A percentile compares a stretch with the other conserved stretches of the same genome.
Evolutionary conservation across 768 basidiomycete species (phyloP).

Genomic region (Megacollybia marginata): DNA sequence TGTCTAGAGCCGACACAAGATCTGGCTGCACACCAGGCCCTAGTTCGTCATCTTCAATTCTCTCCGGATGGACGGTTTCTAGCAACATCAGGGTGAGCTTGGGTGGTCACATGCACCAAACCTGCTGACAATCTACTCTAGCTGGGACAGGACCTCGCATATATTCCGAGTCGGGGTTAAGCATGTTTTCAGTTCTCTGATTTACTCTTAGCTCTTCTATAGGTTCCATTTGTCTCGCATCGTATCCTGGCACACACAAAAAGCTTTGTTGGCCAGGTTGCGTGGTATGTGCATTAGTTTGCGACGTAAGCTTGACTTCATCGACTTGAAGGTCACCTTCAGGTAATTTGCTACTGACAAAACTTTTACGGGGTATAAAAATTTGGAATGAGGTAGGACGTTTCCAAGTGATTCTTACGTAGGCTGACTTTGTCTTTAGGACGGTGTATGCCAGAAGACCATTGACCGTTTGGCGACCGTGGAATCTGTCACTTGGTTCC

Average conservation of each 20-base stretch:
- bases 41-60: conserved; percentile 70
- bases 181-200: conserved; percentile 2
- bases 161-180: conserved; percentile 58
- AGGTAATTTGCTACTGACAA: conserved; percentile 56
- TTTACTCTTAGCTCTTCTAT: not conserved
- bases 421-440: conserved; percentile 25
- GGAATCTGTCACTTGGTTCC: conserved; percentile 64
- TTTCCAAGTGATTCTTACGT: conserved; percentile 4
- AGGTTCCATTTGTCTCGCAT: conserved; percentile 56
- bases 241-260: conserved; percentile 59
- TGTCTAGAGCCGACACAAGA: conserved; percentile 51
- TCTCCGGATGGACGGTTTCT: conserved; percentile 69
- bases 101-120: too few relatives aligned
- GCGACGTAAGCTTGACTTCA: conserved; percentile 1
- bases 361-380: conserved; percentile 57
- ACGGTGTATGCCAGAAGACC: conserved; percentile 60
- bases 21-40: conserved; percentile 54
- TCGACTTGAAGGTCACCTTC: conserved; percentile 46
- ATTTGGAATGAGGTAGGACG: conserved; percentile 61
- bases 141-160: conserved; percentile 66
- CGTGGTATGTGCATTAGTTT: conserved; percentile 38
- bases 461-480: conserved; percentile 50
- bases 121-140: conserved; percentile 10
- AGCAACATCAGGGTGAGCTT: conserved; percentile 58
- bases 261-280: conserved; percentile 73